Conservation (phyloP, 208 protist genomes). For the Leishmania martiniquensis region DNA sequence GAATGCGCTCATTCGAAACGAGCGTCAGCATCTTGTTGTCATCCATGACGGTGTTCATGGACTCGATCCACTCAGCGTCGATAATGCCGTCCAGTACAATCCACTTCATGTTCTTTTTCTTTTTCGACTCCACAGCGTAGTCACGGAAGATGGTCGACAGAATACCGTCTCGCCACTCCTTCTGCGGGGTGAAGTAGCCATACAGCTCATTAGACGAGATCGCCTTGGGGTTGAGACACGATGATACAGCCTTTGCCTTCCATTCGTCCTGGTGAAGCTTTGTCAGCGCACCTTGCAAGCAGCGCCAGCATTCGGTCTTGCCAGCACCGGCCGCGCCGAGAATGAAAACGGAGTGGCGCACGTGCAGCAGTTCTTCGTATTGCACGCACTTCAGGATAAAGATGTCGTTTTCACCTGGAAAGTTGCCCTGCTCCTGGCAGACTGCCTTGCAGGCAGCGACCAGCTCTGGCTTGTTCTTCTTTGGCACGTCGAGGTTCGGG, state of each 20-base stretch:
- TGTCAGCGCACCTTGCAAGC: slow-evolving; percentile 93
- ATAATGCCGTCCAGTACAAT: slow-evolving; percentile 99
- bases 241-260: slow-evolving; percentile 92
- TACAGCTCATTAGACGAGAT: slow-evolving; percentile 98
- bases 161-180: slow-evolving; percentile 98
- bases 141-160: slow-evolving; percentile 96
- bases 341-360: slow-evolving; percentile 99
- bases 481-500: slow-evolving; percentile 95
- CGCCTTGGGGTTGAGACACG: slow-evolving; percentile 98
- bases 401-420: slow-evolving; percentile 97
- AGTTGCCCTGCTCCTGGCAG: slow-evolving; percentile 90
- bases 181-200: slow-evolving; percentile 97
- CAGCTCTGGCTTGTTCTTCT: slow-evolving; percentile 95
- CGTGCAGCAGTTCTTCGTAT: slow-evolving; percentile 98
- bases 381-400: slow-evolving; percentile 99
- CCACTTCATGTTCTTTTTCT: slow-evolving; percentile 96
- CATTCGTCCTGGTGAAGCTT: slow-evolving; percentile 90
- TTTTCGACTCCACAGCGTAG: slow-evolving; percentile 95
- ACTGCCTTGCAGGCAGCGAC: slow-evolving; percentile 92
- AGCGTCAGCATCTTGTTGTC: slow-evolving; percentile 99
- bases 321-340: slow-evolving; percentile 96
- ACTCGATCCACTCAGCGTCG: slow-evolving; percentile 99
- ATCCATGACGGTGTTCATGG: slow-evolving; percentile 99
- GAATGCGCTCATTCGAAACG: slow-evolving; percentile 98
- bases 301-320: slow-evolving; percentile 97